These are phyloP conservation scores for Inga oerstediana DNA, from an alignment of 306 rosid species.

Conservation along the genomic window DNA sequence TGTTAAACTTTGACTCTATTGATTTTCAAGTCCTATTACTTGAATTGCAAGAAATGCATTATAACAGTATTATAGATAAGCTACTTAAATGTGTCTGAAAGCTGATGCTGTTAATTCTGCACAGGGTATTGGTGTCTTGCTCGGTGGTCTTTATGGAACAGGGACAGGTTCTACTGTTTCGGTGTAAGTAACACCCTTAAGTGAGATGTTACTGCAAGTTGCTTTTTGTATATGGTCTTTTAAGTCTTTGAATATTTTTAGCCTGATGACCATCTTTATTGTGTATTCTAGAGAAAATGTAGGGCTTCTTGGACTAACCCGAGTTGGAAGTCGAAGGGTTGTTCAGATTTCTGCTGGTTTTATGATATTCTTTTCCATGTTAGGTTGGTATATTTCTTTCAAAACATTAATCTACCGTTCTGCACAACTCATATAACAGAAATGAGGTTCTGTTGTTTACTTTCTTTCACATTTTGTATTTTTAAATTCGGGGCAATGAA, in stretches of 20 bases:
- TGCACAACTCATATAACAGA: background rate
- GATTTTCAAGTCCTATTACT: background rate
- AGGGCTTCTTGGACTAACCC: constrained; percentile 95
- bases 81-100: background rate
- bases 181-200: constrained; percentile 52
- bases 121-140: constrained; percentile 89
- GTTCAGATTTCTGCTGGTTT: constrained; percentile 97
- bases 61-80: background rate
- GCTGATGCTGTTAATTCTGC: background rate
- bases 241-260: background rate
- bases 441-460: background rate
- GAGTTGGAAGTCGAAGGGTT: constrained; percentile 48
- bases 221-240: background rate
- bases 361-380: constrained; percentile 90
- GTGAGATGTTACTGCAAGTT: background rate
- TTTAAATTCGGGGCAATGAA: background rate
- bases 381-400: constrained; percentile 54
- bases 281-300: constrained; percentile 68
- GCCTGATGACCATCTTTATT: constrained; percentile 24
- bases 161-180: constrained; percentile 86
- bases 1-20: no score
- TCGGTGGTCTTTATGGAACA: constrained; percentile 90
- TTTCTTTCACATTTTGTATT: background rate
- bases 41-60: background rate
- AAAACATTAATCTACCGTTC: background rate